Base-by-base conservation (phyloP, 345 rosid genomes). In the Reutealis trisperma region DNA sequence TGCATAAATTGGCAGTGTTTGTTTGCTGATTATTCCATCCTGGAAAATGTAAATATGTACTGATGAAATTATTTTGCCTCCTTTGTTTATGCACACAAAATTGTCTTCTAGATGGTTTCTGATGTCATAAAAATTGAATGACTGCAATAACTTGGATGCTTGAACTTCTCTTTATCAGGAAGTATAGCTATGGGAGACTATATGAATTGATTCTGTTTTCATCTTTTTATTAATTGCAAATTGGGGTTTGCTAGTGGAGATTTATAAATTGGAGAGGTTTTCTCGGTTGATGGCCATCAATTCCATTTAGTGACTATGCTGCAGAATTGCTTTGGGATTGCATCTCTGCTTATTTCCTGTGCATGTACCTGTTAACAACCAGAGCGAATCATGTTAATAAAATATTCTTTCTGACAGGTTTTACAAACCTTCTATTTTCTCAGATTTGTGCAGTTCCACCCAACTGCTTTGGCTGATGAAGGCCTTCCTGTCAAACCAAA, bases 381-480 rank as follows among this genome's bases (percentile, higher is more conserved):
- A 62, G 57, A 62, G 57, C 49, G 64, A 47, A 59, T 58, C n/a
- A 18, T 49, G 25, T 70, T 61, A 70, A 59, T 49, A n/a, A 60
- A 19, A 44, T 66, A 42, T 68, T 70, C 22, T 47, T 55, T 59
- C 68, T 76, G 68, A 68, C 45, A 41, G 49, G 42, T 45, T 63
- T 65, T 54, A 22, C 54, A 14, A 63, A 34, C 60, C 21, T 78
- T 44, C 44, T 70, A 60, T 70, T 60, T 72, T 75, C 49, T 76
- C 89, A 93, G 99, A 81, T 96, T 96, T 75, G 99, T 96, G 78
- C 98, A 93, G 86, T 96, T 96, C 83, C 99, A 96, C 79, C 99
- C 99, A 4, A 96, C 98, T 73, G 97, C 99, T 79, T 86, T 96
- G 80, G 98, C 99, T 27, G 99, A 92, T 21, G 93, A 93, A 86